Evolutionary conservation across 1,284 basidiomycete species (phyloP), one percentile per base, ranked within the genome.

Genomic region (Agroathelia rolfsii): DNA sequence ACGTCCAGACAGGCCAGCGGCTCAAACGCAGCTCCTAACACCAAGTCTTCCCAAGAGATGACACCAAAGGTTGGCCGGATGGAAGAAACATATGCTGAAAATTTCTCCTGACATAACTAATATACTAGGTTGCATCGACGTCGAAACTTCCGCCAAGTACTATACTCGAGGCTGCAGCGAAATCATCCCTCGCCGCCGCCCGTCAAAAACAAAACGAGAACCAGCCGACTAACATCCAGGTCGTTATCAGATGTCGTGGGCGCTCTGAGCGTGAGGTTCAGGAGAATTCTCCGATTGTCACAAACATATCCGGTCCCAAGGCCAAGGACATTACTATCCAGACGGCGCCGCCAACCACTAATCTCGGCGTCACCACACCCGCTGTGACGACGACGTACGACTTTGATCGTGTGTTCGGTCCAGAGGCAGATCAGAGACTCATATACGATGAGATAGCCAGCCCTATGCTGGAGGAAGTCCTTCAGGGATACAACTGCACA

Each of bases 401-500:
- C 1, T 96, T 94, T 49, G 89, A 94, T 55, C 64, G 82, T 20
- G 92, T 96, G 7, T 96, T 95, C 61, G 94, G 95, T 2, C 90
- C 93, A 14, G 93, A 97, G 52, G 94, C 94, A 6, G 93, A 96
- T 53, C 95, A 99, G 52, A 78, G 85, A 19, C 76, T 92, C 71
- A 72, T 99, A 16, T 98, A 95, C 55, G 75, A 87, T 41, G 86
- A 96, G 39, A 93, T 97, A 22, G 94, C 95, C 22, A 75, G 74
- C 39, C 88, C 87, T 1, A 87, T 98, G 72, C 65, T 99, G 29
- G 79, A 90, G 30, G 88, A 99, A 54, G 93, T 98, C 23, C 59
- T 97, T 30, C 67, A 76, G 50, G 95, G 95, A 3, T 99, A 96
- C 64, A 98, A 98, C 51, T 98, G 95, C 52, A 98, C 95, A 0